phyloP scores from a whole-genome alignment of 2,329 filamentous ascomycete genomes.

The Ceratocystis cubensis region DNA sequence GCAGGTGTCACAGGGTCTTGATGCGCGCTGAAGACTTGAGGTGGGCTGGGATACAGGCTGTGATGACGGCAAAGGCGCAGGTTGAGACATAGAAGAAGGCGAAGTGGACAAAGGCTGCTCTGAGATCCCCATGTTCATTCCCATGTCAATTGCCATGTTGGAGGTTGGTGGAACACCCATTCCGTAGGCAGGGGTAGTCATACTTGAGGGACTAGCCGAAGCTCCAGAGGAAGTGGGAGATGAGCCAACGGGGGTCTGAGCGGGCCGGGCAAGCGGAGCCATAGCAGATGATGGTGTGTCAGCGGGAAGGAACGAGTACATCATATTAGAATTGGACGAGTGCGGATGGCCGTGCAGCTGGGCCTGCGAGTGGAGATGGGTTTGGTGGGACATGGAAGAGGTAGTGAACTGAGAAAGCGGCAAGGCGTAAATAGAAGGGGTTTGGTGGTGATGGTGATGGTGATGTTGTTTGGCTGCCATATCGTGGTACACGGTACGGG shows the following conservation, averaged over 20 bases:
- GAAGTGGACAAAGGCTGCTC: slow-evolving; percentile 3
- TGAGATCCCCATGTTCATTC: slow-evolving; percentile 7
- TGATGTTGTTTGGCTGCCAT: slow-evolving; percentile 14
- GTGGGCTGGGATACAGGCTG: background rate
- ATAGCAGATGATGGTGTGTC: slow-evolving; percentile 6
- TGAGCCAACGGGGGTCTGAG: background rate
- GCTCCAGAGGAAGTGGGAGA: background rate
- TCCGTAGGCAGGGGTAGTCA: background rate
- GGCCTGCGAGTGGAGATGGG: slow-evolving; percentile 6
- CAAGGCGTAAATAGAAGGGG: slow-evolving; percentile 8
- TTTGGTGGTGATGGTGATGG: slow-evolving; percentile 7
- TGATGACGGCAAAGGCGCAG: background rate
- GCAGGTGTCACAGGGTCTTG: slow-evolving; percentile 50
- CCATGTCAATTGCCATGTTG: slow-evolving; percentile 12
- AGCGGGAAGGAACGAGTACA: slow-evolving; percentile 18
- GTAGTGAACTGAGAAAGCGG: background rate
- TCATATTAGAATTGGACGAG: slow-evolving; percentile 12
- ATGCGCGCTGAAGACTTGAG: slow-evolving; percentile 16
- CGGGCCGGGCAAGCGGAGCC: background rate
- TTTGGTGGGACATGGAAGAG: background rate
- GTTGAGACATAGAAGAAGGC: slow-evolving; percentile 4
- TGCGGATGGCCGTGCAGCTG: slow-evolving; percentile 3
- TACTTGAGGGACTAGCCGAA: background rate
- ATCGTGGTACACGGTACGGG: slow-evolving; percentile 12
- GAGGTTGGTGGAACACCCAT: background rate